Evolutionary conservation across 2,329 filamentous ascomycete species (phyloP).

Genomic region (Colletotrichum musae): DNA sequence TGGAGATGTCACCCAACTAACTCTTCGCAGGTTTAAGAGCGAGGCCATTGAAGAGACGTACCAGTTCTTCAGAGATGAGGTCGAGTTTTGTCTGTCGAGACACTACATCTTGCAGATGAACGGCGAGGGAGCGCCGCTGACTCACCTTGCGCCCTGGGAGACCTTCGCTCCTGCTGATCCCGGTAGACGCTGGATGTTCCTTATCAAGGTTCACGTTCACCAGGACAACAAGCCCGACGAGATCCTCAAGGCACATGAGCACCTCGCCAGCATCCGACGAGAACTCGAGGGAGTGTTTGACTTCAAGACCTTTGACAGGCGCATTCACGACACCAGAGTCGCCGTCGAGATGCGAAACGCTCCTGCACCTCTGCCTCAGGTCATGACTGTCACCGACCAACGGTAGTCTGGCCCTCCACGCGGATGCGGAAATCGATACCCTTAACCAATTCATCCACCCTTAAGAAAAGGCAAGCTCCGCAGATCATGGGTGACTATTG

Average conservation of each 20-base stretch:
- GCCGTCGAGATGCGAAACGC: constrained; percentile 55
- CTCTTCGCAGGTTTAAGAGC: constrained; percentile 61
- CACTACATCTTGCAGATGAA: constrained; percentile 59
- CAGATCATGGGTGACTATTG: too few relatives aligned
- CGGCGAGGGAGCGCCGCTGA: constrained; percentile 51
- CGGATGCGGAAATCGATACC: not conserved
- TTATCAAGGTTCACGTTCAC: constrained; percentile 66
- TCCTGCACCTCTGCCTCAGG: constrained; percentile 50
- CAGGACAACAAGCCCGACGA: constrained; percentile 72
- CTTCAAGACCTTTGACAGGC: constrained; percentile 66
- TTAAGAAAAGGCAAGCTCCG: too few relatives aligned
- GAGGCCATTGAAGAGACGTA: constrained; percentile 69
- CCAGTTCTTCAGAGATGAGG: constrained; percentile 66
- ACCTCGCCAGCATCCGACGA: constrained; percentile 60
- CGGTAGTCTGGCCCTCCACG: constrained; percentile 14
- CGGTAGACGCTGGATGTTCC: constrained; percentile 68
- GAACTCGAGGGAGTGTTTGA: constrained; percentile 68
- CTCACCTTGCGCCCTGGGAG: constrained; percentile 62
- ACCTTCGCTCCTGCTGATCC: constrained; percentile 63
- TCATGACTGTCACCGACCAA: constrained; percentile 42
- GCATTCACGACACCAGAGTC: constrained; percentile 67
- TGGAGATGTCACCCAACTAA: constrained; percentile 4
- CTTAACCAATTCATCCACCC: not conserved
- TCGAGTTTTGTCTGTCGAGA: constrained; percentile 67
- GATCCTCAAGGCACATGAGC: constrained; percentile 68